These are phyloP conservation scores for Pyricularia grisea DNA, from an alignment of 2,329 filamentous ascomycete species.

Conservation along the genomic window DNA sequence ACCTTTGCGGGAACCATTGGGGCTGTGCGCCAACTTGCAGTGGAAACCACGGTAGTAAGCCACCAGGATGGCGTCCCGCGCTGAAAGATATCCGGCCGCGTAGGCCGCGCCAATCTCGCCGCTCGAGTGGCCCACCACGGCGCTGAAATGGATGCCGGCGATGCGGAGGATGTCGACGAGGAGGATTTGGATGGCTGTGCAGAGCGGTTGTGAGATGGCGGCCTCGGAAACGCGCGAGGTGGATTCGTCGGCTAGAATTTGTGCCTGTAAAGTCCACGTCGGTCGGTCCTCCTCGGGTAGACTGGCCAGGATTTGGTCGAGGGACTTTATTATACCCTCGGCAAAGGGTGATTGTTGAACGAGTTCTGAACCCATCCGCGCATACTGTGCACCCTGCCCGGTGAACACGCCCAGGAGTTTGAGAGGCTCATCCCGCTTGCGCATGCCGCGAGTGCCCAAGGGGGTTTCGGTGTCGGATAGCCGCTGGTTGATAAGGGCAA, in stretches of 20 bases:
- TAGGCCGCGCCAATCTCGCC: constrained; percentile 37
- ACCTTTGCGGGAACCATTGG: constrained; percentile 6
- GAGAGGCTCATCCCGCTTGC: constrained; percentile 15
- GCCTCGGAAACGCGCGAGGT: constrained; percentile 25
- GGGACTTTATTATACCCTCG: constrained; percentile 19
- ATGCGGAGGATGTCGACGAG: constrained; percentile 27
- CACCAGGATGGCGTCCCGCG: constrained; percentile 11
- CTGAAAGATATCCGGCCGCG: constrained; percentile 20
- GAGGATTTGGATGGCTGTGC: constrained; percentile 28
- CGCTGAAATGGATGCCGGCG: constrained; percentile 20
- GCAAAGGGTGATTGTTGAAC: constrained; percentile 20
- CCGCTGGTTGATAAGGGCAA: neutral
- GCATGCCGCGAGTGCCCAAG: neutral
- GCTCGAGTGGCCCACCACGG: constrained; percentile 30
- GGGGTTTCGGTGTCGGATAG: neutral
- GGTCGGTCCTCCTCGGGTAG: constrained; percentile 7
- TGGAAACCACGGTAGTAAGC: constrained; percentile 13
- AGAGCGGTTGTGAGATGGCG: constrained; percentile 24
- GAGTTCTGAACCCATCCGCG: constrained; percentile 29
- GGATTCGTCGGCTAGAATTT: constrained; percentile 23
- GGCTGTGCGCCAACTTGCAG: neutral
- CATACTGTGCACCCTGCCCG: constrained; percentile 33
- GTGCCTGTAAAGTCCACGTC: constrained; percentile 25
- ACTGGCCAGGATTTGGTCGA: constrained; percentile 14
- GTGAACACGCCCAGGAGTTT: constrained; percentile 23